Percentiles rank a stretch among this genome's conserved stretches.
phyloP scores from a whole-genome alignment of 768 basidiomycete species.

The Boletus edulis region DNA sequence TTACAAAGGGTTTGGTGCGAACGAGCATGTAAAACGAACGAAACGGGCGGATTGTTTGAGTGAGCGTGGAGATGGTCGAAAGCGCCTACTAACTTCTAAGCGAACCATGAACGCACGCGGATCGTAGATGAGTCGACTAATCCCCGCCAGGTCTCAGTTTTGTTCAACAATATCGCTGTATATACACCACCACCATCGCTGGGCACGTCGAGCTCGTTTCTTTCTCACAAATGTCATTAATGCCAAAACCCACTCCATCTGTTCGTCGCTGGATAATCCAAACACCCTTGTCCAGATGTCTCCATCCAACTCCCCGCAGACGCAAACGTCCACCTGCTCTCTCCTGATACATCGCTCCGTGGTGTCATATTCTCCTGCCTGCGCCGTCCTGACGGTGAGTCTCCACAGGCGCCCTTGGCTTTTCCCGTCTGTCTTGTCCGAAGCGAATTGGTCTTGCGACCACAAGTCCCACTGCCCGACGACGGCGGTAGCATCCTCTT shows the following conservation, averaged over 20 bases:
- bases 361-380: conserved; percentile 7
- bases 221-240: not conserved
- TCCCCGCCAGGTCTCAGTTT: no score
- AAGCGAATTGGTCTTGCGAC: not conserved
- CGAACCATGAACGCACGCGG: not conserved
- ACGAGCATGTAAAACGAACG: not conserved
- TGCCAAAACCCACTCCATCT: conserved; percentile 27
- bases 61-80: not conserved
- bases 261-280: conserved; percentile 6
- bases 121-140: no score
- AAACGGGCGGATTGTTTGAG: no score
- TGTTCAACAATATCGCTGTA: not conserved
- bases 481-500: conserved; percentile 18
- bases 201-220: no score
- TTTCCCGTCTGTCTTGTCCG: not conserved
- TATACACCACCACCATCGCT: no score
- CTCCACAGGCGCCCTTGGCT: not conserved
- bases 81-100: not conserved
- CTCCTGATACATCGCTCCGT: conserved; percentile 13
- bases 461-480: not conserved
- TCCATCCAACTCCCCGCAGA: conserved; percentile 9
- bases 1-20: not conserved
- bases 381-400: not conserved
- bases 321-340: conserved; percentile 21
- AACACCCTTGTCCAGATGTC: not conserved